Base-by-base conservation (phyloP, 257 asterid genomes). In the Scutellaria barbata region DNA sequence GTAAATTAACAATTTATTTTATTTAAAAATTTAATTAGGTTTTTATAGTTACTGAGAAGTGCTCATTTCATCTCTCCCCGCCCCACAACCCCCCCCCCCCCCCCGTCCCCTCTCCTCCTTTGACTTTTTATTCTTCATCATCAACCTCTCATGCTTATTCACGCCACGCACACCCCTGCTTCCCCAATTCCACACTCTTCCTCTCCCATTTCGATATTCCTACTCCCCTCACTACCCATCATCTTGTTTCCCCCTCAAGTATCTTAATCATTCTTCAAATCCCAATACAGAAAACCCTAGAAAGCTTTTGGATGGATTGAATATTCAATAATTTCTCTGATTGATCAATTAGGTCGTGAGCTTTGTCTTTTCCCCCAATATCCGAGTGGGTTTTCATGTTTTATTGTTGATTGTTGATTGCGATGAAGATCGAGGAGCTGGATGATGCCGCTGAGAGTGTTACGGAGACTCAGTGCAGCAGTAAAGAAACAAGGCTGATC, bases 371-470 rank as follows among this genome's bases (percentile, higher is more conserved):
- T 35, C 11, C 46, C 43, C 67, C 58, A 43, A 64, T 69, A 43
- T 16, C 33, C 30, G 9, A n/a, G 16, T 18, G 12, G 54, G 25
- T 12, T 69, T 74, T 66, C 25, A 7, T 74, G 7, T 65, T 46
- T 12, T 43, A 3, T 20, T 52, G 25, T 66, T 71, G 61, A 72
- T 20, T 53, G 25, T 62, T 62, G 74, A 50, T 75, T 30, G 77
- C 46, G 63, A 93, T 93, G 98, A 93, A 85, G 93, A 93, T 90
- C 81, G 93, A 81, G 72, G 89, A 90, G 45, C 80, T 88, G 61
- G 94, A 87, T 63, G 96, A 73, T 73, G 66, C 72, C 41, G 58
- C 75, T 12, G 81, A 63, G 14, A 74, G 75, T 71, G 11, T 69
- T 63, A 41, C 52, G 30, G 80, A 68, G 71, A 60, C 72, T 60